A percentile compares a stretch with the other conserved stretches of the same genome.
phyloP scores from a whole-genome alignment of 768 basidiomycete genomes.

The Multifurca ochricompacta region DNA sequence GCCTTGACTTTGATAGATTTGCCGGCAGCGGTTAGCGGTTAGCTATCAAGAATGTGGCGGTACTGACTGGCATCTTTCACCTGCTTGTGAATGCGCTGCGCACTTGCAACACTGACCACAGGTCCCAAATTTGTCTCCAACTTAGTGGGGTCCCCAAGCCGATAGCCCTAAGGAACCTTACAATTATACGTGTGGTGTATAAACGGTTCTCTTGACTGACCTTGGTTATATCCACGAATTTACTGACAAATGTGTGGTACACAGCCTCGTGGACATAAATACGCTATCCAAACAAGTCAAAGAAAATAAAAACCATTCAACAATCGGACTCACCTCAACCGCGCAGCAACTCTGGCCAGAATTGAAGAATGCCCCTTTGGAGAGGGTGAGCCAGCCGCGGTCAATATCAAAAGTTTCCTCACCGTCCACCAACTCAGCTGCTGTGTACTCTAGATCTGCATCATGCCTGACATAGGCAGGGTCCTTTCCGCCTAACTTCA shows the following conservation, averaged over 20 bases:
- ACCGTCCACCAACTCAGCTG: conserved; percentile 88
- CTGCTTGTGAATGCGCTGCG: conserved; percentile 79
- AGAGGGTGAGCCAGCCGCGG: neutral
- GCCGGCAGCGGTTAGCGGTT: neutral
- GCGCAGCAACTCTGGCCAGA: conserved; percentile 97
- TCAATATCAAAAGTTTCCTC: conserved; percentile 15
- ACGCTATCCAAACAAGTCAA: conserved; percentile 38
- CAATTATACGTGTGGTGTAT: neutral
- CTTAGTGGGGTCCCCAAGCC: conserved; percentile 78
- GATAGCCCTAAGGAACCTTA: conserved; percentile 48
- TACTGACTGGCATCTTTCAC: conserved; percentile 69
- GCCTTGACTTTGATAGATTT: conserved; percentile 43
- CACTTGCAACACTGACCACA: conserved; percentile 84
- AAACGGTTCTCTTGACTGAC: conserved; percentile 28
- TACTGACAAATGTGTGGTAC: conserved; percentile 71
- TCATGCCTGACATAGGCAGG: conserved; percentile 91
- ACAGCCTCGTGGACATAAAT: conserved; percentile 89
- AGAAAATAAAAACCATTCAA: neutral
- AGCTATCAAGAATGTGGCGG: neutral
- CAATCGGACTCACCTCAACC: conserved; percentile 52
- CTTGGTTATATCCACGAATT: conserved; percentile 69
- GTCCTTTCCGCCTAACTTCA: conserved; percentile 91
- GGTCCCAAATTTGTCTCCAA: conserved; percentile 79
- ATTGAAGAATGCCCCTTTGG: conserved; percentile 84
- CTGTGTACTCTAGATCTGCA: conserved; percentile 77